phyloP scores from a whole-genome alignment of 2,329 filamentous ascomycete species.

The Camillea tinctor region DNA sequence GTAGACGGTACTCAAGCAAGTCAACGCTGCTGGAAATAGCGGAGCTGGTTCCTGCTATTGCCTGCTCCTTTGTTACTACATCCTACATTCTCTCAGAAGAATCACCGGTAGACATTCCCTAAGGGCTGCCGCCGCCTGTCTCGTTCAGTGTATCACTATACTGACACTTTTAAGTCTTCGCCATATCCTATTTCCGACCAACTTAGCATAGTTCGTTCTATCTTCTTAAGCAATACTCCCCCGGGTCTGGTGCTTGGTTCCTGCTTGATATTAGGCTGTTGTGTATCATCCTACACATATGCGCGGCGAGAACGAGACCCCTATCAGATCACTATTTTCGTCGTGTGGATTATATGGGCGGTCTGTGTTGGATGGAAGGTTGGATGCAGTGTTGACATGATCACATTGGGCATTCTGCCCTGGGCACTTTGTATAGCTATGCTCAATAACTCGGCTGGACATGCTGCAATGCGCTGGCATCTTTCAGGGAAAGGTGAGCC shows the following conservation, averaged over 20 bases:
- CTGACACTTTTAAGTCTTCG: constrained; percentile 3
- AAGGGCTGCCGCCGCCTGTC: background rate
- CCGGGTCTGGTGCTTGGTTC: constrained; percentile 24
- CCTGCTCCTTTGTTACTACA: constrained; percentile 23
- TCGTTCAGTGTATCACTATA: background rate
- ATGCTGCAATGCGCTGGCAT: constrained; percentile 6
- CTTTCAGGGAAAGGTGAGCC: no score
- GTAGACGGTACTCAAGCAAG: constrained; percentile 1
- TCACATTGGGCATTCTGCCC: constrained; percentile 24
- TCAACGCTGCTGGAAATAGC: constrained; percentile 15
- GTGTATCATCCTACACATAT: constrained; percentile 26
- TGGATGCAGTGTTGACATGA: constrained; percentile 19
- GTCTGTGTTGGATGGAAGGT: constrained; percentile 18
- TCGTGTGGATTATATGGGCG: constrained; percentile 21
- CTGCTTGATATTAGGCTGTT: constrained; percentile 27
- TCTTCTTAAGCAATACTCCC: constrained; percentile 10
- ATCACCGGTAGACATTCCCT: constrained; percentile 3
- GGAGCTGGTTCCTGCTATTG: constrained; percentile 22
- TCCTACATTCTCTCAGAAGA: constrained; percentile 20
- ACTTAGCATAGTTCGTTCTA: constrained; percentile 7
- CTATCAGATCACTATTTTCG: constrained; percentile 24
- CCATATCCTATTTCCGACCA: constrained; percentile 2
- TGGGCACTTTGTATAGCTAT: constrained; percentile 27
- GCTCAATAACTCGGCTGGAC: constrained; percentile 24
- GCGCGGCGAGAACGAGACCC: constrained; percentile 22